A percentile compares a stretch with the other conserved stretches of the same genome.
Evolutionary conservation across 2,329 filamentous ascomycete genomes (phyloP).

Genomic region (Fusarium temperatum): DNA sequence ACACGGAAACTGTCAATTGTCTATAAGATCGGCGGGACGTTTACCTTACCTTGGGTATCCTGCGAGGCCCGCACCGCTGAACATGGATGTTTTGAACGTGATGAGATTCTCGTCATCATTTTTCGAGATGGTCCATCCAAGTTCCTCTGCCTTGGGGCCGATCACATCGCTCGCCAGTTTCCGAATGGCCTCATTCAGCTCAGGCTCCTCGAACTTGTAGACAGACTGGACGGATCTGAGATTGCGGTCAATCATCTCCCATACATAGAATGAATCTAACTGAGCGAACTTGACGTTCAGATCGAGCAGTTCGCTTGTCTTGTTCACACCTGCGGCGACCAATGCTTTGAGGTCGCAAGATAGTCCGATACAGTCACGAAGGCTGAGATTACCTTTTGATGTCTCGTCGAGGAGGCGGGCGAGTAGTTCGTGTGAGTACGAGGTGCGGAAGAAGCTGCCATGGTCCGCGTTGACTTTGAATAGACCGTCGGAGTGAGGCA

Average conservation of each 20-base stretch:
- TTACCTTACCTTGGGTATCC: background rate
- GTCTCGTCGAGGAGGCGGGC: background rate
- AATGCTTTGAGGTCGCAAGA: background rate
- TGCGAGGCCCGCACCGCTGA: background rate
- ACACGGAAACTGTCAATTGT: fast-evolving
- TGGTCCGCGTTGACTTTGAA: background rate
- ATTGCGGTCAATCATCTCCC: background rate
- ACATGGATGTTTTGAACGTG: background rate
- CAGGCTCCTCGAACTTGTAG: background rate
- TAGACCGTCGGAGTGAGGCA: background rate
- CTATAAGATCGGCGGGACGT: fast-evolving
- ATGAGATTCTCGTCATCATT: background rate
- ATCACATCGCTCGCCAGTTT: background rate
- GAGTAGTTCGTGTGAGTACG: background rate
- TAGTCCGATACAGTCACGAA: background rate
- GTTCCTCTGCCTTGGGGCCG: fast-evolving
- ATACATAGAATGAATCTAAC: fast-evolving
- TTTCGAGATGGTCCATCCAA: background rate
- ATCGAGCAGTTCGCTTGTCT: background rate
- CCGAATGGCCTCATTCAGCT: background rate
- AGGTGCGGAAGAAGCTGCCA: background rate
- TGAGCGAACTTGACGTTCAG: background rate
- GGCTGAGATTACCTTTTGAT: background rate
- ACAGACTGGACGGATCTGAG: background rate
- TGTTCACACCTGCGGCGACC: background rate